Evolutionary conservation across 768 basidiomycete species (phyloP).

Genomic region (Fomitopsis serialis): DNA sequence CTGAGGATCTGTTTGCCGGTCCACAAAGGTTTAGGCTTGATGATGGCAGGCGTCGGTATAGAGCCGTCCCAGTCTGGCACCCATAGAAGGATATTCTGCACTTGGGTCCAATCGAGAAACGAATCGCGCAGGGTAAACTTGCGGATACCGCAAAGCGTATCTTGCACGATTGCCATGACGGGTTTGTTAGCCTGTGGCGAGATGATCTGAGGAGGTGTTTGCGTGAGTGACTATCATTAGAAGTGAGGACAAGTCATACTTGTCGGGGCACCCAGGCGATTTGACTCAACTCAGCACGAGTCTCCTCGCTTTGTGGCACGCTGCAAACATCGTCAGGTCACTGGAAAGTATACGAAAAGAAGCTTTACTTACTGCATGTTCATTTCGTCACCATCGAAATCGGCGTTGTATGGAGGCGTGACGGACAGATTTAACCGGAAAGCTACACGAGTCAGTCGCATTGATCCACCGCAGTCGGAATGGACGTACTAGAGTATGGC

Average conservation of each 20-base stretch:
- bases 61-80: slow-evolving; percentile 95
- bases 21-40: slow-evolving; percentile 97
- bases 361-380: slow-evolving; percentile 99
- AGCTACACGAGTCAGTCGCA: slow-evolving; percentile 39
- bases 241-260: slow-evolving; percentile 33
- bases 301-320: slow-evolving; percentile 97
- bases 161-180: slow-evolving; percentile 99
- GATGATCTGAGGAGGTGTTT: slow-evolving; percentile 63
- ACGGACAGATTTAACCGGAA: slow-evolving; percentile 98
- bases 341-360: neutral
- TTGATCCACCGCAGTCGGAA: neutral
- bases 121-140: slow-evolving; percentile 96
- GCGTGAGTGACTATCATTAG: neutral
- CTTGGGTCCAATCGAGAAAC: slow-evolving; percentile 92
- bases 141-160: slow-evolving; percentile 94
- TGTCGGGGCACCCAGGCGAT: slow-evolving; percentile 98
- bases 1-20: slow-evolving; percentile 95
- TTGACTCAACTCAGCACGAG: slow-evolving; percentile 94
- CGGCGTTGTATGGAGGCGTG: slow-evolving; percentile 97
- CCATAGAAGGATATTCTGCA: slow-evolving; percentile 98
- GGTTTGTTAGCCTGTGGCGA: slow-evolving; percentile 99
- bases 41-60: slow-evolving; percentile 87
- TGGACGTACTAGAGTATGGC: slow-evolving; percentile 89
- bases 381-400: slow-evolving; percentile 99
- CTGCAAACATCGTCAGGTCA: slow-evolving; percentile 33